These are phyloP conservation scores for Backusella psychrophila DNA, from an alignment of 192 early-diverging fungal genomes.

Conservation along the genomic window DNA sequence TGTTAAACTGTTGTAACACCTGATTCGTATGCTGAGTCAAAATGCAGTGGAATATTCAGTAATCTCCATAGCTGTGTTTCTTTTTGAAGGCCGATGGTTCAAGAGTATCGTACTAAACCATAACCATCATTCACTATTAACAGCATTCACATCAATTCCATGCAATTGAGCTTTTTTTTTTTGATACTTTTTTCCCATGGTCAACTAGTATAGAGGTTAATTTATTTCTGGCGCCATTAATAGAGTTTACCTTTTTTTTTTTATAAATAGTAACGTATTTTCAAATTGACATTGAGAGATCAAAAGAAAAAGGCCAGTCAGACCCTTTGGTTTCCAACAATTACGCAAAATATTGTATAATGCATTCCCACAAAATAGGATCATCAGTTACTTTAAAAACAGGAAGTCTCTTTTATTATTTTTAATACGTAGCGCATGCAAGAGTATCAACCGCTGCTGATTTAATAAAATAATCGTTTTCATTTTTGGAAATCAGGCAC, in stretches of 20 bases:
- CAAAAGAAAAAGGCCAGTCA: background rate
- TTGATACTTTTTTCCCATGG: background rate
- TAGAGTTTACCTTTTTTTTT: background rate
- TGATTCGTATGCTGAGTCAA: background rate
- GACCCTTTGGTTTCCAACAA: background rate
- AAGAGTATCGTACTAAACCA: background rate
- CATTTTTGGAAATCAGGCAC: conserved; percentile 5
- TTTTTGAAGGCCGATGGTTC: background rate
- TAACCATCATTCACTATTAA: background rate
- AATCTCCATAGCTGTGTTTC: background rate
- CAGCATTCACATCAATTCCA: background rate
- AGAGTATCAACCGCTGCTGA: background rate
- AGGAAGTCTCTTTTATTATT: background rate
- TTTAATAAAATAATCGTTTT: background rate
- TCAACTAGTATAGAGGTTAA: background rate
- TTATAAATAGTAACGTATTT: background rate
- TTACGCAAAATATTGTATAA: background rate
- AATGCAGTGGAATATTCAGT: background rate
- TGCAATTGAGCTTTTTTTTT: background rate
- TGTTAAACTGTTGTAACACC: background rate
- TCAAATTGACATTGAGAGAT: background rate
- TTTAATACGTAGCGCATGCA: background rate
- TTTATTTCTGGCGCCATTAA: background rate
- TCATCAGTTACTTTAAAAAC: background rate
- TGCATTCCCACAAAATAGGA: background rate